Conservation (phyloP, 2,329 filamentous ascomycete species). For the Fulvia fulva region DNA sequence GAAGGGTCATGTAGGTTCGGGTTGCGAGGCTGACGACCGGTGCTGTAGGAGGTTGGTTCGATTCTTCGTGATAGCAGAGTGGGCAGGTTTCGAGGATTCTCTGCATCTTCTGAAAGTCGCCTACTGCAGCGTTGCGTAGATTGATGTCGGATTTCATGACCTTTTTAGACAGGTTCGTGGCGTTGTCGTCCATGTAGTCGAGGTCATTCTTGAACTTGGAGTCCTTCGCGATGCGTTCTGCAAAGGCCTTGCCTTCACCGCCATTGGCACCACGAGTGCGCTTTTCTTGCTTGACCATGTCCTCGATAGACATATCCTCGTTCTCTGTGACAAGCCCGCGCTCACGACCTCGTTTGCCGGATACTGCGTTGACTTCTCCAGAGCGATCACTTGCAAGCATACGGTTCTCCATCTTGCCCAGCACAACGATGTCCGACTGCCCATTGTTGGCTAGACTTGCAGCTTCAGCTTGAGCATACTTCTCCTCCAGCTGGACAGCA, state of each 20-base stretch:
- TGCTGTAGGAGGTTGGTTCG: slow-evolving; percentile 65
- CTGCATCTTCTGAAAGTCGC: slow-evolving; percentile 86
- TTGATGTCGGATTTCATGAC: slow-evolving; percentile 85
- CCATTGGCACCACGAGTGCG: slow-evolving; percentile 67
- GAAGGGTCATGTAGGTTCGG: slow-evolving; percentile 79
- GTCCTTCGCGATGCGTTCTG: slow-evolving; percentile 92
- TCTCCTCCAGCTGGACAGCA: slow-evolving; percentile 69
- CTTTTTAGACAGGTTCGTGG: slow-evolving; percentile 77
- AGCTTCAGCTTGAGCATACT: slow-evolving; percentile 74
- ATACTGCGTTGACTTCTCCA: slow-evolving; percentile 71
- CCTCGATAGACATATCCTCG: slow-evolving; percentile 90
- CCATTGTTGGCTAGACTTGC: slow-evolving; percentile 52
- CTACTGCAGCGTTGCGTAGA: slow-evolving; percentile 80
- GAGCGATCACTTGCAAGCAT: slow-evolving; percentile 75
- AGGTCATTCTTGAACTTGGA: slow-evolving; percentile 85
- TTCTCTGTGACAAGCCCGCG: slow-evolving; percentile 84
- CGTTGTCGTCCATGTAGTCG: slow-evolving; percentile 97
- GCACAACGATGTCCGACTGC: slow-evolving; percentile 67
- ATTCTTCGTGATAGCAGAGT: slow-evolving; percentile 89
- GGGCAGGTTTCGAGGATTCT: slow-evolving; percentile 81
- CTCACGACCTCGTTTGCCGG: slow-evolving; percentile 77
- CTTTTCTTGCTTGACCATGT: slow-evolving; percentile 94
- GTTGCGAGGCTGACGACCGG: slow-evolving; percentile 84
- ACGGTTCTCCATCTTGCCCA: slow-evolving; percentile 84
- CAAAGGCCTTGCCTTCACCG: slow-evolving; percentile 74